Percentiles rank a stretch among this genome's conserved stretches.
These are phyloP conservation scores for Firmiana major DNA, from an alignment of 345 rosid species.

Conservation along the genomic window DNA sequence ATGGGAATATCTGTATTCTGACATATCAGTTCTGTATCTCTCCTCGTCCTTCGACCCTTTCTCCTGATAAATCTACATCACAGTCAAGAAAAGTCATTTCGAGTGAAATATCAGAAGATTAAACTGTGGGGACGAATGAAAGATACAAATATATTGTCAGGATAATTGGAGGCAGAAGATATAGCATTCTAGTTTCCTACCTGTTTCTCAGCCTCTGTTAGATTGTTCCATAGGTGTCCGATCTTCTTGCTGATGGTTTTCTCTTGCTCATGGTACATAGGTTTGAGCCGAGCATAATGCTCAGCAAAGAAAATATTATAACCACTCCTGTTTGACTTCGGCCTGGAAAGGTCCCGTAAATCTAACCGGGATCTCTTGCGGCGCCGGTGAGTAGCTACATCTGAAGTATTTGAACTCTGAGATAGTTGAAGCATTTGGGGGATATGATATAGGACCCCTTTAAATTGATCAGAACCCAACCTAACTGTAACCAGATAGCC, in stretches of 20 bases:
- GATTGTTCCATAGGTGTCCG: slow-evolving; percentile 63
- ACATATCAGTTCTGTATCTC: slow-evolving; percentile 70
- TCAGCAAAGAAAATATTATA: slow-evolving; percentile 75
- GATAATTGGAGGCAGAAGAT: neutral
- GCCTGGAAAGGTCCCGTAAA: slow-evolving; percentile 49
- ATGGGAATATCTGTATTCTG: slow-evolving; percentile 44
- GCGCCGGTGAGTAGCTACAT: slow-evolving; percentile 33
- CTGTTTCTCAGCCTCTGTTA: slow-evolving; percentile 70
- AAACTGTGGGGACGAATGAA: neutral
- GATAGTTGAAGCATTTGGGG: slow-evolving; percentile 29
- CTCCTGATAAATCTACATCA: slow-evolving; percentile 65
- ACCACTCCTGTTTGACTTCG: slow-evolving; percentile 74
- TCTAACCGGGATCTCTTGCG: slow-evolving; percentile 53
- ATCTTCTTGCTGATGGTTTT: slow-evolving; percentile 61
- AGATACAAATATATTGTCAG: neutral
- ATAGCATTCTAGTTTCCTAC: slow-evolving; percentile 20
- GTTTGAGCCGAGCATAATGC: slow-evolving; percentile 57
- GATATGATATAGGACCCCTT: slow-evolving; percentile 62
- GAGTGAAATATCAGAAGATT: neutral
- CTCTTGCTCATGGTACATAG: slow-evolving; percentile 53
- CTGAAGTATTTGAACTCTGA: slow-evolving; percentile 31
- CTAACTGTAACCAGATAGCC: slow-evolving; percentile 64
- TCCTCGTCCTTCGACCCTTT: slow-evolving; percentile 67
- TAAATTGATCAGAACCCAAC: slow-evolving; percentile 50
- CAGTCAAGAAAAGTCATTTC: neutral